Evolutionary conservation across 495 filamentous ascomycete genomes (phyloP), one percentile per base, ranked within the genome.

Genomic region (Sabuloglossum arenarium): DNA sequence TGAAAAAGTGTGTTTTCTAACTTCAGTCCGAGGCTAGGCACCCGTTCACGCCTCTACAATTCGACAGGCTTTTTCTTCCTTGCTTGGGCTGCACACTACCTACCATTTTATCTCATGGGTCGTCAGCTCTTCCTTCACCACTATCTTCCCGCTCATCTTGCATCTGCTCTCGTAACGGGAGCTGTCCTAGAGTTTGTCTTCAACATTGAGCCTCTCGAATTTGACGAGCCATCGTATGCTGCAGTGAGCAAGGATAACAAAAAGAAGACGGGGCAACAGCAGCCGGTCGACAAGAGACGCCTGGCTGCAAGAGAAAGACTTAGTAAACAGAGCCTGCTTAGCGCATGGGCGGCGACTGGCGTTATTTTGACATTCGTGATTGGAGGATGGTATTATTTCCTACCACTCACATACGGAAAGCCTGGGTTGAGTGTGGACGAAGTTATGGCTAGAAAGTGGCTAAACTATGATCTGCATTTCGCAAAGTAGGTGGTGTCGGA

Each of bases 11-110:
- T 37, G 14, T 14, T 0, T 30, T 53, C 43, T 47, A 45, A 31
- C 12, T 50, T 39, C 53, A 50, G 30, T 24, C n/a, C 28, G 11
- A 10, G 57, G 24, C 55, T 68, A 81, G 88, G 88, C 63, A 85
- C 91, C 31, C 88, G 91, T 54, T 88, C 84, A 32, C 86, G 88
- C 56, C 77, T 98, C 59, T 98, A 98, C 69, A 95, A 96, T 75
- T 93, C 86, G 59, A 97, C 93, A 0, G 91, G 91, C 45, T 98
- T 98, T 79, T 85, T 98, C 69, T 97, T 95, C 79, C 84, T 98
- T 57, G 76, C 75, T 68, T 84, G 80, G 80, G 78, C 75, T n/a
- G 78, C 80, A 31, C 80, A 84, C 66, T 84, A 83, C 67, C 71
- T 82, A 67, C 80, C 80, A 58, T 84, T 84, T 74, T 84, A 79